Conservation (phyloP, 2,329 filamentous ascomycete species). For the Cladosporium sp. region DNA sequence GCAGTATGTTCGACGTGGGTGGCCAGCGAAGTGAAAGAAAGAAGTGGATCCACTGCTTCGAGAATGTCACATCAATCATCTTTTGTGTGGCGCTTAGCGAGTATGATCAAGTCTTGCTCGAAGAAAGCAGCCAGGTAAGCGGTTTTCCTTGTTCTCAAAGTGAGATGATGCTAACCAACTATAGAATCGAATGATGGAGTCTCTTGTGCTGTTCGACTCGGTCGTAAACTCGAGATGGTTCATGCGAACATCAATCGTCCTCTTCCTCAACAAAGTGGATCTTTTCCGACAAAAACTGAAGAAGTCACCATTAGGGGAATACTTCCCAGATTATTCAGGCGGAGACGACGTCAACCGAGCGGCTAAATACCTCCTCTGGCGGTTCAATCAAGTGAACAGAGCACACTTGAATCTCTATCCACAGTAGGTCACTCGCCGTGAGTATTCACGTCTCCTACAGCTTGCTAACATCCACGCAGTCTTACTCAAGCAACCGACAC, state of each 20-base stretch:
- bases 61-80: slow-evolving; percentile 98
- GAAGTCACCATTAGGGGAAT: slow-evolving; percentile 84
- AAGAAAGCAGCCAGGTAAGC: slow-evolving; percentile 91
- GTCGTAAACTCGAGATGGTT: slow-evolving; percentile 99
- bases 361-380: slow-evolving; percentile 95
- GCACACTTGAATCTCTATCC: slow-evolving; percentile 95
- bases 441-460: slow-evolving; percentile 46
- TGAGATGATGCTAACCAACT: slow-evolving; percentile 21
- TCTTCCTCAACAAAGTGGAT: slow-evolving; percentile 98
- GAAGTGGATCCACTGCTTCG: slow-evolving; percentile 99
- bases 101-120: slow-evolving; percentile 93
- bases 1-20: slow-evolving; percentile 97
- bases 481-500: slow-evolving; percentile 98
- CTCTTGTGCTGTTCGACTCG: slow-evolving; percentile 89
- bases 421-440: slow-evolving; percentile 95
- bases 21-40: slow-evolving; percentile 96
- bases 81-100: slow-evolving; percentile 98
- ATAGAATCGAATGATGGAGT: slow-evolving; percentile 99
- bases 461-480: slow-evolving; percentile 44
- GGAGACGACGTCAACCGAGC: slow-evolving; percentile 97
- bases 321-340: slow-evolving; percentile 96
- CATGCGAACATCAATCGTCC: slow-evolving; percentile 96
- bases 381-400: slow-evolving; percentile 97
- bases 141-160: not conserved
- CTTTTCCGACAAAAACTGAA: slow-evolving; percentile 93